These are phyloP conservation scores for Mucor plumbeus DNA, from an alignment of 371 early-diverging fungal species.

Conservation along the genomic window DNA sequence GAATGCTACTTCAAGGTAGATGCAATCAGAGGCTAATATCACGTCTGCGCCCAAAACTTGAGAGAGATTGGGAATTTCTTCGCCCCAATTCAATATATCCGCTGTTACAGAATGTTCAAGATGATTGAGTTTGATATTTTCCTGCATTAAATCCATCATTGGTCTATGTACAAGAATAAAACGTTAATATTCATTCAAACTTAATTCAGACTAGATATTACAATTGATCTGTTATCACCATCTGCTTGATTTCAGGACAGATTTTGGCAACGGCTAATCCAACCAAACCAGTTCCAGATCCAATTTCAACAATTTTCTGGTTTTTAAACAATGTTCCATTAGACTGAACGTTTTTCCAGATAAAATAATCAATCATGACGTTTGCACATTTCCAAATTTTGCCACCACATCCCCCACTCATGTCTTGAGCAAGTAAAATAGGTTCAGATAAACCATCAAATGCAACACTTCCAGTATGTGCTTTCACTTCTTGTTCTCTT, in stretches of 20 bases:
- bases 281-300: slow-evolving; percentile 57
- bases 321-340: slow-evolving; percentile 19
- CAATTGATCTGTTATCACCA: slow-evolving; percentile 52
- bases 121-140: slow-evolving; percentile 43
- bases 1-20: slow-evolving; percentile 54
- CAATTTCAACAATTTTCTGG: slow-evolving; percentile 44
- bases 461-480: slow-evolving; percentile 11
- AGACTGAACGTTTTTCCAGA: slow-evolving; percentile 37
- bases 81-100: slow-evolving; percentile 48
- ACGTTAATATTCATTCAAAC: not conserved
- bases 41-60: slow-evolving; percentile 33
- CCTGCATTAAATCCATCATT: slow-evolving; percentile 49
- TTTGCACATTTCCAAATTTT: slow-evolving; percentile 54
- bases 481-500: slow-evolving; percentile 20
- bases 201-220: slow-evolving; percentile 10
- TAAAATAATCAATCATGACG: slow-evolving; percentile 50
- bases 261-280: slow-evolving; percentile 46
- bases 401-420: slow-evolving; percentile 56
- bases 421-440: slow-evolving; percentile 42
- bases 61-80: slow-evolving; percentile 22
- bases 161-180: slow-evolving; percentile 22
- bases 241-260: slow-evolving; percentile 30
- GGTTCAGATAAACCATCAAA: slow-evolving; percentile 27
- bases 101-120: slow-evolving; percentile 27
- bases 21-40: slow-evolving; percentile 56